Base-by-base conservation (phyloP, 2,329 filamentous ascomycete genomes). In the Aspergillus sp. region DNA sequence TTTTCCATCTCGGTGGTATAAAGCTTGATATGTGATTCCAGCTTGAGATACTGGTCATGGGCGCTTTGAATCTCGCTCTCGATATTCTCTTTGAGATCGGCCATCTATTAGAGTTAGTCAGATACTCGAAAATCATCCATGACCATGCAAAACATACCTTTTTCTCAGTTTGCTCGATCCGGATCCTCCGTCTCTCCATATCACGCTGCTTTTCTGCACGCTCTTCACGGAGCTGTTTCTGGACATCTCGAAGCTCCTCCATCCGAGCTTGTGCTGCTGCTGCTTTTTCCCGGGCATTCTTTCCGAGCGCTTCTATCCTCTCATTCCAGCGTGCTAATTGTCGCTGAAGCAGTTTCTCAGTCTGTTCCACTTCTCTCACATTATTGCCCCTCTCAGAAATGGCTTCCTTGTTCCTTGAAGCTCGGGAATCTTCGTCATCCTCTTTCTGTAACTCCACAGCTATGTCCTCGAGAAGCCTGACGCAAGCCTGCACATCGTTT, bases 1-100 rank as follows among this genome's bases (percentile, higher is more conserved):
- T 96, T 90, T 70, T 97, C 93, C 90, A 98, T 96, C 76, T 98
- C 93, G 5, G 88, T 95, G 61, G 98, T 95, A 73, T 98, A 98
- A 50, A 97, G 76, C 69, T 90, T 91, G 66, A 98, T 94, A 64
- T 98, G 93, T 32, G 89, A 85, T 67, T 97, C 91, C 82, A 98
- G 86, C 81, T 96, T 96, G 63, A 95, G 78, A 68, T 95, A 98
- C 72, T 97, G 89, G 53, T 95, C 90, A 57, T 95, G 83, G 1
- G 93, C 90, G 44, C 81, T 82, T 62, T 93, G 88, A 7, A 97
- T 85, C 68, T 98, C 93, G 49, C 85, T 90, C 63, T 97, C 91
- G 50, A 98, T 95, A 58, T 93, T 94, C 65, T 97, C 93, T 64
- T 96, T 97, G 55, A 98, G 77, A 67, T 98, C 93, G 38, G 86